Evolutionary conservation across 2,329 filamentous ascomycete genomes (phyloP).

Genomic region (Ciborinia camelliae): DNA sequence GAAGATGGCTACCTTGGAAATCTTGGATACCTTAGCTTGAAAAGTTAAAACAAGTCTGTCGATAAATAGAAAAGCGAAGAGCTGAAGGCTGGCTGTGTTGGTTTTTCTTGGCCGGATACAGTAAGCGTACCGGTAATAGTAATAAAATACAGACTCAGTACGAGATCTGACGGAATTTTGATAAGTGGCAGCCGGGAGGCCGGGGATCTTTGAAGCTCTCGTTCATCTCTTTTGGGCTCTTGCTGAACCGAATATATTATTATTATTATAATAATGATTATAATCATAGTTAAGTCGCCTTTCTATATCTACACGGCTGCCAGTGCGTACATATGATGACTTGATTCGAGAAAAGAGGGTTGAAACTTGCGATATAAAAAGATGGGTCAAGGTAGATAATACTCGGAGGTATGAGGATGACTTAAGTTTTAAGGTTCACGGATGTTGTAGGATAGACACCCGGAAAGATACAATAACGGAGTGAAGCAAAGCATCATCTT

Average conservation of each 20-base stretch:
- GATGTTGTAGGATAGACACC: slow-evolving; percentile 7
- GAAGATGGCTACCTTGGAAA: not conserved
- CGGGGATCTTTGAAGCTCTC: not conserved
- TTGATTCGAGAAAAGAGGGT: not conserved
- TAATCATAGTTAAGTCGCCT: not conserved
- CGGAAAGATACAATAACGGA: not conserved
- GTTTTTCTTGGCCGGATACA: slow-evolving; percentile 15
- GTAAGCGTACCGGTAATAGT: slow-evolving; percentile 17
- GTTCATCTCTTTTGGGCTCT: not conserved
- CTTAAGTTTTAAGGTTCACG: not conserved
- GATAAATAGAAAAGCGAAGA: not conserved
- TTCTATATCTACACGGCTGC: not conserved
- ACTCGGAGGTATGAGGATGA: not conserved
- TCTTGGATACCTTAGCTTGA: not conserved
- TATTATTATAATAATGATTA: too few species aligned
- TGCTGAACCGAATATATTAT: slow-evolving; percentile 2
- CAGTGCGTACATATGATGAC: too few species aligned
- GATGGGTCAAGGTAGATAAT: slow-evolving; percentile 7
- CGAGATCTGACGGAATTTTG: slow-evolving; percentile 10
- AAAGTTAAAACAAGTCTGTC: slow-evolving; percentile 1
- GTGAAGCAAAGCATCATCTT: too few species aligned
- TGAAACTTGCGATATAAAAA: not conserved
- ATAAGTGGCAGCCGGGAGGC: slow-evolving; percentile 1
- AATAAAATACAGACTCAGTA: slow-evolving; percentile 5
- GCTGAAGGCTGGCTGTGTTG: slow-evolving; percentile 17